phyloP scores from a whole-genome alignment of 2,329 filamentous ascomycete species.

The Phyllosticta capitalensis region DNA sequence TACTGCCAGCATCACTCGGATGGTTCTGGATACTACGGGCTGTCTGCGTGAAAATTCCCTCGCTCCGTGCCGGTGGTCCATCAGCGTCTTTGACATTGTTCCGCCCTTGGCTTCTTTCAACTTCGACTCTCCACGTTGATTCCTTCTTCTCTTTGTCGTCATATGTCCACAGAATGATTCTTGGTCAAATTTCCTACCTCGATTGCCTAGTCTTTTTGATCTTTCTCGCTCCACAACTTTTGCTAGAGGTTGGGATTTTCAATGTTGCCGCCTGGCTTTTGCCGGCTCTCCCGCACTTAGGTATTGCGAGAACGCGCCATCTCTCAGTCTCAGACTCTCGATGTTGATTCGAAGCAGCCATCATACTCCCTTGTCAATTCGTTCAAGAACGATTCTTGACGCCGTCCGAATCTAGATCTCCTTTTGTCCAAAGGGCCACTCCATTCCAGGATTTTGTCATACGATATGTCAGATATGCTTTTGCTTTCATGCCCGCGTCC shows the following conservation, averaged over 20 bases:
- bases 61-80: neutral
- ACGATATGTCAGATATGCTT: constrained; percentile 68
- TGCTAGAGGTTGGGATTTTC: constrained; percentile 56
- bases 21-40: neutral
- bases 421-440: constrained; percentile 60
- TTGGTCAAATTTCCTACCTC: constrained; percentile 63
- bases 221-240: constrained; percentile 61
- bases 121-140: neutral
- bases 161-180: constrained; percentile 47
- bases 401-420: constrained; percentile 37
- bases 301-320: constrained; percentile 38
- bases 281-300: constrained; percentile 58
- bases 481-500: constrained; percentile 57
- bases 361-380: constrained; percentile 51
- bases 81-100: constrained; percentile 4
- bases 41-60: neutral
- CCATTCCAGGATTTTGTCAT: constrained; percentile 70
- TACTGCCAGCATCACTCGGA: no score
- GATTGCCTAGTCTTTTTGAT: constrained; percentile 66
- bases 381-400: constrained; percentile 49
- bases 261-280: constrained; percentile 49
- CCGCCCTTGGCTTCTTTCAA: neutral
- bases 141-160: neutral
- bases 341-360: constrained; percentile 35
- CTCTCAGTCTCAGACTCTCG: neutral